Evolutionary conservation across 148 eudicot species (phyloP).

Genomic region (Persicaria maculosa): DNA sequence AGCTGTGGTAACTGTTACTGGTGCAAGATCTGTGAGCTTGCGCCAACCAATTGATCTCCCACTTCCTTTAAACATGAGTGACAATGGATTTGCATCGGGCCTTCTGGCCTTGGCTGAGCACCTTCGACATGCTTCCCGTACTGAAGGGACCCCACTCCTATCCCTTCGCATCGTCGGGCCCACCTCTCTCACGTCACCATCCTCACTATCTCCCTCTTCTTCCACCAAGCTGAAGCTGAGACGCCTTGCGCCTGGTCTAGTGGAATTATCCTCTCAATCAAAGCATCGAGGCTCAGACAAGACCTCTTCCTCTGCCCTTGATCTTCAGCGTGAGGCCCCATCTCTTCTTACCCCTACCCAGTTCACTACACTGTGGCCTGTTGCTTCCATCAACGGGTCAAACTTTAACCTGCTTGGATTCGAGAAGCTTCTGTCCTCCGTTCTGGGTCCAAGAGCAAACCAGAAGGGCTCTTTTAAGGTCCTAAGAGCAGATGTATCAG

Average conservation of each 20-base stretch:
- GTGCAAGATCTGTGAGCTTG: conserved; percentile 88
- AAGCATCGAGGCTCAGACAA: conserved; percentile 24
- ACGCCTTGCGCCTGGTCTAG: conserved; percentile 89
- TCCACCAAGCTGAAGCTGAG: conserved; percentile 70
- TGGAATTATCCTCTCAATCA: conserved; percentile 66
- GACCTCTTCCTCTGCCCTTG: conserved; percentile 35
- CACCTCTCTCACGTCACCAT: conserved; percentile 73
- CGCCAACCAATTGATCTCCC: conserved; percentile 86
- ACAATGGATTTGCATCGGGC: conserved; percentile 59
- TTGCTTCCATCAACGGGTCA: conserved; percentile 64
- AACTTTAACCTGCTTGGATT: conserved; percentile 69
- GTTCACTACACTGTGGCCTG: conserved; percentile 74
- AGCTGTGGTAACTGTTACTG: conserved; percentile 83
- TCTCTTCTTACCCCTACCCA: conserved; percentile 63
- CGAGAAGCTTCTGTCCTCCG: conserved; percentile 56
- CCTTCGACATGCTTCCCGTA: conserved; percentile 50
- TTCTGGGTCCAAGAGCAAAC: conserved; percentile 64
- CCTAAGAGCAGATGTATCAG: conserved; percentile 76
- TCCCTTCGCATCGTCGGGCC: conserved; percentile 94
- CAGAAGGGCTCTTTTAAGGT: conserved; percentile 78
- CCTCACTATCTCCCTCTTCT: conserved; percentile 56
- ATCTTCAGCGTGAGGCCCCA: conserved; percentile 55
- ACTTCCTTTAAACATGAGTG: conserved; percentile 64
- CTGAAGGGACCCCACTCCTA: conserved; percentile 38
- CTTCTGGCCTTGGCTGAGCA: conserved; percentile 66